Percentiles rank a stretch among this genome's conserved stretches.
Conservation (phyloP, 345 rosid species). For the Rhizophora apiculata region DNA sequence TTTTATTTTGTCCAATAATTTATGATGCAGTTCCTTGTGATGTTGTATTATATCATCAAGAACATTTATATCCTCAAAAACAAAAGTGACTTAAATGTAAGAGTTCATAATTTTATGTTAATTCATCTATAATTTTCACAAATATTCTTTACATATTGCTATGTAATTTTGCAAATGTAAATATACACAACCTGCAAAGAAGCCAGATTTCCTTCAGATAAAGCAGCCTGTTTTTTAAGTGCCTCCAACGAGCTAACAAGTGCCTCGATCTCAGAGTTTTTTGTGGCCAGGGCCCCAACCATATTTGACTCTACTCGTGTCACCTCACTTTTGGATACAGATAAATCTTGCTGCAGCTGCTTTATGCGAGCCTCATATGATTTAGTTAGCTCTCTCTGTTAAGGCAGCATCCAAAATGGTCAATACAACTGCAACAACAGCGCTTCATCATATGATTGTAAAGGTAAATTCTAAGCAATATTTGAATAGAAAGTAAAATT, state of each 20-base stretch:
- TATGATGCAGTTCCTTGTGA: too few relatives aligned
- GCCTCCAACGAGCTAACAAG: conserved; percentile 72
- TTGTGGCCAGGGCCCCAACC: conserved; percentile 86
- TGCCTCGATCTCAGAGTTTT: conserved; percentile 86
- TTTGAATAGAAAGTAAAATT: conserved; percentile 3
- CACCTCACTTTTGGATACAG: conserved; percentile 68
- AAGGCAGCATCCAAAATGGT: conserved; percentile 24
- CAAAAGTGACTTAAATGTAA: too few relatives aligned
- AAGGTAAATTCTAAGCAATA: conserved; percentile 12
- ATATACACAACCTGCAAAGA: conserved; percentile 67
- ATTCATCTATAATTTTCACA: too few relatives aligned
- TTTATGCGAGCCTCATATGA: conserved; percentile 80
- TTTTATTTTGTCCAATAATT: too few relatives aligned
- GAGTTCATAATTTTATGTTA: too few relatives aligned
- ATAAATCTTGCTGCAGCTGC: conserved; percentile 81
- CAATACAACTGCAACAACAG: conserved; percentile 14
- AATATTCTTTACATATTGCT: too few relatives aligned
- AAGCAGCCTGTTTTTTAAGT: conserved; percentile 78
- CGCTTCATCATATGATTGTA: conserved; percentile 3
- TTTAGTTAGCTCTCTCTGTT: conserved; percentile 89
- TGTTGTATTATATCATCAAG: too few relatives aligned
- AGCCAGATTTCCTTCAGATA: conserved; percentile 82
- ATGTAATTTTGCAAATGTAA: not conserved
- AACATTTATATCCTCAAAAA: too few relatives aligned
- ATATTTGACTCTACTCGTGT: conserved; percentile 77